These are phyloP conservation scores for Dillenia turbinata DNA, from an alignment of 164 flowering plant species.

Conservation along the genomic window DNA sequence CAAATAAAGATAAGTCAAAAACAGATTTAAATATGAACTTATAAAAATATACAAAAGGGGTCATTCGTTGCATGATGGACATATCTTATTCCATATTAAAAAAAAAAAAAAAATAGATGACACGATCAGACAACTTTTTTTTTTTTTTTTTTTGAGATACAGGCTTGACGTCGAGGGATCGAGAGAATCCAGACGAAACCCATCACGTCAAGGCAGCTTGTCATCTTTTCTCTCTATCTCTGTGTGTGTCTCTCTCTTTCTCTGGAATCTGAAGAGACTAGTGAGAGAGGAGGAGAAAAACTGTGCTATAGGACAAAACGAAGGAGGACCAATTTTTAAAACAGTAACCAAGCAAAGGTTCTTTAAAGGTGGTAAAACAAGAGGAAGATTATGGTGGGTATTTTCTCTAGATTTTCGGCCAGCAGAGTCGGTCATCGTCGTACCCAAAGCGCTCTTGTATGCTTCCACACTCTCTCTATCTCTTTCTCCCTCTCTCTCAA, in stretches of 20 bases:
- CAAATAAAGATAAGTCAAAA: no score
- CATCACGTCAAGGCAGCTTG: background rate
- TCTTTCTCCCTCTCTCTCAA: background rate
- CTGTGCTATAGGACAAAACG: background rate
- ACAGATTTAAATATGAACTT: no score
- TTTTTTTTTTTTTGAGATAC: no score
- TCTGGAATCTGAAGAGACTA: background rate
- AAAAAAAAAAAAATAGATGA: no score
- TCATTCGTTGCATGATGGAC: no score
- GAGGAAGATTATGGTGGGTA: conserved; percentile 58
- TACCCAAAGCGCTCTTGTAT: conserved; percentile 71
- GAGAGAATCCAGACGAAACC: background rate
- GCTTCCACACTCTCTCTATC: background rate
- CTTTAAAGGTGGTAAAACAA: background rate
- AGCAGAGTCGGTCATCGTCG: conserved; percentile 60
- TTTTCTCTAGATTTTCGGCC: conserved; percentile 70
- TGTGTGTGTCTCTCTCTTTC: no score
- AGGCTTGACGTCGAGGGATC: no score
- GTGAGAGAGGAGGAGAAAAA: background rate
- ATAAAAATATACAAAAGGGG: no score
- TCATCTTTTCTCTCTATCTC: background rate
- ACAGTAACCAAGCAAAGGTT: no score
- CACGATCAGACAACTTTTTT: no score
- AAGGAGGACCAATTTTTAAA: background rate
- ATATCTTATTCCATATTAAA: no score